phyloP scores from a whole-genome alignment of 78 protist species.

The Guillardia theta region DNA sequence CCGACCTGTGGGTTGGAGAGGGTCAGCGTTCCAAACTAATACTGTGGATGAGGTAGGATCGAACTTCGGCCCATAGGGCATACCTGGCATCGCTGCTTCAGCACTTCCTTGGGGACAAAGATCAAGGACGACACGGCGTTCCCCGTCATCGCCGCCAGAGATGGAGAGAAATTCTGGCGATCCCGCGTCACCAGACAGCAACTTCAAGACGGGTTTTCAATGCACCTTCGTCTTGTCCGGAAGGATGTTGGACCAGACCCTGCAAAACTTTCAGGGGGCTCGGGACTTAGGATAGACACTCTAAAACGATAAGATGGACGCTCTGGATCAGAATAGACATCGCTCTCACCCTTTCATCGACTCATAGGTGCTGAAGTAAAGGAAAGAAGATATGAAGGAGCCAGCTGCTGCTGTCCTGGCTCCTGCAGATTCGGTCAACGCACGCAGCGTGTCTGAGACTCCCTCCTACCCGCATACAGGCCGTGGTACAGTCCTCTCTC shows the following conservation, averaged over 20 bases:
- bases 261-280: too few relatives aligned
- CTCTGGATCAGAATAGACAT: too few relatives aligned
- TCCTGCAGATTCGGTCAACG: not conserved
- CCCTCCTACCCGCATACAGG: not conserved
- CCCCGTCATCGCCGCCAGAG: not conserved
- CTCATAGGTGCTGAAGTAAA: not conserved
- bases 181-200: not conserved
- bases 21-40: not conserved
- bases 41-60: not conserved
- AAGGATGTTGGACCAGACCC: not conserved
- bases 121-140: conserved; percentile 1
- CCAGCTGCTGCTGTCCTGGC: not conserved
- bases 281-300: too few relatives aligned
- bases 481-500: not conserved
- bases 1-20: not conserved
- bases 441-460: not conserved
- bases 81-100: conserved; percentile 6
- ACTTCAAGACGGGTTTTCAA: too few relatives aligned
- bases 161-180: not conserved
- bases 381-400: not conserved
- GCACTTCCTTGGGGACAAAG: conserved; percentile 1
- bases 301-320: too few relatives aligned
- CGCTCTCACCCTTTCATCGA: not conserved
- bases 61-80: not conserved
- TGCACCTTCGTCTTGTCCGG: not conserved